phyloP scores from a whole-genome alignment of 2,329 filamentous ascomycete genomes.

The Ophiostoma novo-ulmi region DNA sequence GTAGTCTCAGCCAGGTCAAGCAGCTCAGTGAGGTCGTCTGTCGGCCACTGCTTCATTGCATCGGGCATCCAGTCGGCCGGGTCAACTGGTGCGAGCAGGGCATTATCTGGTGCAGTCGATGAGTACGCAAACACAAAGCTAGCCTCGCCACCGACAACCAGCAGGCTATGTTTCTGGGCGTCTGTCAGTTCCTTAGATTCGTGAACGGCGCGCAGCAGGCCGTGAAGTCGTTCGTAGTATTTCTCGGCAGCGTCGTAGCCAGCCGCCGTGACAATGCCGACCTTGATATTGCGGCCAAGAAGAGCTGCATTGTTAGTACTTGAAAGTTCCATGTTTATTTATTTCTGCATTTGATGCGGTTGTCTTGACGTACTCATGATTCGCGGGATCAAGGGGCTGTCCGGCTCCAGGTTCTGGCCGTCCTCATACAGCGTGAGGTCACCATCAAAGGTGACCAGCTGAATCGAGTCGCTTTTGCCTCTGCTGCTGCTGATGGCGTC shows the following conservation, averaged over 20 bases:
- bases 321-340: not conserved
- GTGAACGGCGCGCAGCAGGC: constrained; percentile 75
- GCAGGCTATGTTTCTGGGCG: constrained; percentile 67
- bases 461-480: constrained; percentile 41
- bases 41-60: constrained; percentile 72
- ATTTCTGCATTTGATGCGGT: not conserved
- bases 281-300: constrained; percentile 69
- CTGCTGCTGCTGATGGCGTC: constrained; percentile 43
- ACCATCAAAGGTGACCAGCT: constrained; percentile 92
- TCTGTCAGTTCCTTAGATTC: constrained; percentile 46
- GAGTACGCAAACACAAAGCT: constrained; percentile 90
- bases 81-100: constrained; percentile 64
- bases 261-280: constrained; percentile 94
- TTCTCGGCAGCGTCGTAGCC: constrained; percentile 83
- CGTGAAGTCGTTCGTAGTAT: constrained; percentile 83
- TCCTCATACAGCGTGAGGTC: constrained; percentile 96
- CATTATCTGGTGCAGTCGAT: constrained; percentile 51
- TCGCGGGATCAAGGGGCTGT: constrained; percentile 69
- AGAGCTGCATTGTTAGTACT: constrained; percentile 46
- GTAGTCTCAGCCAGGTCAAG: constrained; percentile 85
- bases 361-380: constrained; percentile 43
- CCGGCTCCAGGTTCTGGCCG: constrained; percentile 68
- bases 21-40: constrained; percentile 70
- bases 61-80: constrained; percentile 66
- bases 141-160: constrained; percentile 92